Evolutionary conservation across 345 rosid species (phyloP).

Genomic region (Eucalyptus tenuipes): DNA sequence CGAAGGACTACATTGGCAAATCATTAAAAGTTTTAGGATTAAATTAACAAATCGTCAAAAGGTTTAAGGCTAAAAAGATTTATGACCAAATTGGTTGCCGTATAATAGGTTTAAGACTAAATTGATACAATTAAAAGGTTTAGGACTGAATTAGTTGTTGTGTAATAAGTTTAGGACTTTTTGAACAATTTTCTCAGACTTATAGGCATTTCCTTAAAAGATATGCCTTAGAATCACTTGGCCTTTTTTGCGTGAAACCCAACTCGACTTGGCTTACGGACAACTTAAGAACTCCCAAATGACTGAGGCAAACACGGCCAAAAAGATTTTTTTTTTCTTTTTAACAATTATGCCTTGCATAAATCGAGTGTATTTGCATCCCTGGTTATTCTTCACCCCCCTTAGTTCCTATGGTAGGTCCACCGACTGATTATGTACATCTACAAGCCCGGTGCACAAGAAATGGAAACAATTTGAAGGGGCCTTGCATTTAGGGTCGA

Average conservation of each 20-base stretch:
- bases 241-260: not conserved
- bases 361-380: not conserved
- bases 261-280: not conserved
- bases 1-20: no score
- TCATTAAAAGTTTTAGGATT: no score
- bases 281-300: not conserved
- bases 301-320: not conserved
- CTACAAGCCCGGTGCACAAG: not conserved
- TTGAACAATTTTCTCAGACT: no score
- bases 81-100: fast-evolving
- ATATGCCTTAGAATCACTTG: not conserved
- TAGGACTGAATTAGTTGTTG: fast-evolving
- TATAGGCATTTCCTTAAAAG: not conserved
- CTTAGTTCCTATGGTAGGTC: not conserved
- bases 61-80: no score
- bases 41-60: no score
- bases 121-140: fast-evolving
- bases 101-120: no score
- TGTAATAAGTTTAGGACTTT: fast-evolving
- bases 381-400: not conserved
- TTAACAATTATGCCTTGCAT: not conserved
- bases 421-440: not conserved
- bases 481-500: not conserved
- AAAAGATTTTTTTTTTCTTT: no score
- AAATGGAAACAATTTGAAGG: not conserved